These are phyloP conservation scores for Phanerochaete carnosa DNA, from an alignment of 768 basidiomycete species.

Conservation along the genomic window DNA sequence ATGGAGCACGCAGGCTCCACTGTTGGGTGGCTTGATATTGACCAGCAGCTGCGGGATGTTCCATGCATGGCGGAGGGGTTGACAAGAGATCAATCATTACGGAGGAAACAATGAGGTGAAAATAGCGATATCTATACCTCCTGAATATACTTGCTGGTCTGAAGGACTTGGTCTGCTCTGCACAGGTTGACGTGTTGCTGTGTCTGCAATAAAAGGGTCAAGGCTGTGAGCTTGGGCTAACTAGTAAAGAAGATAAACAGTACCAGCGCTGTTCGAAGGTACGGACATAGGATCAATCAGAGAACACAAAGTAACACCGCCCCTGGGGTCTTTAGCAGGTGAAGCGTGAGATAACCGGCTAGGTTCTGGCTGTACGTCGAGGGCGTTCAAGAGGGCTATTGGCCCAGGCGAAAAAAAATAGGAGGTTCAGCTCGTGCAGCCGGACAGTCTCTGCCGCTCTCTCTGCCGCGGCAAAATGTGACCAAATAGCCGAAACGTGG, in stretches of 20 bases:
- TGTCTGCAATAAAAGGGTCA: background rate
- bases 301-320: conserved; percentile 7
- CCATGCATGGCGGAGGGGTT: background rate
- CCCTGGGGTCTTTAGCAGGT: background rate
- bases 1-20: background rate
- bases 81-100: background rate
- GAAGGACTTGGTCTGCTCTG: background rate
- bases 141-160: background rate
- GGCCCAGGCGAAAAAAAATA: background rate
- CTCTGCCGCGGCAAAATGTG: no score
- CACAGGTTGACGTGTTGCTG: background rate
- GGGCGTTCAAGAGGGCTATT: background rate
- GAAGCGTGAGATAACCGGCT: background rate
- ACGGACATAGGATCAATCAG: conserved; percentile 14
- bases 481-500: background rate
- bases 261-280: conserved; percentile 6
- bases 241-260: background rate
- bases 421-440: background rate
- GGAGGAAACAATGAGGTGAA: background rate
- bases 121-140: background rate
- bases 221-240: background rate
- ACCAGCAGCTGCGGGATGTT: background rate
- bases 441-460: background rate
- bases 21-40: background rate
- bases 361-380: background rate